phyloP scores from a whole-genome alignment of 2,329 filamentous ascomycete species.

The Xylariaceae sp. region DNA sequence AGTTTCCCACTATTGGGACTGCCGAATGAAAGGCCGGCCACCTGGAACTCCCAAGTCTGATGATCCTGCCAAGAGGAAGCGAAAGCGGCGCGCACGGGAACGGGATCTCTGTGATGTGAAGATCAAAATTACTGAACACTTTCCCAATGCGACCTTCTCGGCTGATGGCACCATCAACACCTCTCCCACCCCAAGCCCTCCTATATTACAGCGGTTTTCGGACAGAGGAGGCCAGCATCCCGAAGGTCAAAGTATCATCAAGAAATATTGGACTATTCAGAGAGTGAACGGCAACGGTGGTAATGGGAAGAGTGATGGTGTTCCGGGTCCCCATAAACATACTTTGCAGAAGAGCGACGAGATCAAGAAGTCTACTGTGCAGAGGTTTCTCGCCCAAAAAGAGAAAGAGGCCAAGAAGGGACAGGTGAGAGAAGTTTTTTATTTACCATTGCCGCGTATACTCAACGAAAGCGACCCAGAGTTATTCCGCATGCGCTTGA shows the following conservation, averaged over 20 bases:
- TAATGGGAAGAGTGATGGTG: conserved; percentile 65
- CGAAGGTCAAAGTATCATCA: conserved; percentile 38
- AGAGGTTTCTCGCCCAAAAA: conserved; percentile 58
- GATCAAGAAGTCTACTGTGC: conserved; percentile 75
- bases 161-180: conserved; percentile 23
- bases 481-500: background rate
- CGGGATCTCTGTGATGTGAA: conserved; percentile 80
- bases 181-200: conserved; percentile 20
- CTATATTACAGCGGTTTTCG: conserved; percentile 23
- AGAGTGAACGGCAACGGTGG: conserved; percentile 71
- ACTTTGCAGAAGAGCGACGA: conserved; percentile 66
- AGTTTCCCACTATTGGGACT: conserved; percentile 78
- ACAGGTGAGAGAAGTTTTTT: conserved; percentile 38
- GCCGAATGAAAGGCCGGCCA: conserved; percentile 71
- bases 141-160: conserved; percentile 46
- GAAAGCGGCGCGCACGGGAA: conserved; percentile 68
- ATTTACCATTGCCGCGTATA: background rate
- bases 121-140: conserved; percentile 79
- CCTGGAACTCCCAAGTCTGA: conserved; percentile 74
- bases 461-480: background rate
- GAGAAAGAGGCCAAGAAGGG: conserved; percentile 60
- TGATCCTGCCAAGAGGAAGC: conserved; percentile 76
- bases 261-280: conserved; percentile 67
- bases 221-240: conserved; percentile 30
- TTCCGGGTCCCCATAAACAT: conserved; percentile 69